phyloP scores from a whole-genome alignment of 2,329 filamentous ascomycete genomes.

The Xylaria sp. region DNA sequence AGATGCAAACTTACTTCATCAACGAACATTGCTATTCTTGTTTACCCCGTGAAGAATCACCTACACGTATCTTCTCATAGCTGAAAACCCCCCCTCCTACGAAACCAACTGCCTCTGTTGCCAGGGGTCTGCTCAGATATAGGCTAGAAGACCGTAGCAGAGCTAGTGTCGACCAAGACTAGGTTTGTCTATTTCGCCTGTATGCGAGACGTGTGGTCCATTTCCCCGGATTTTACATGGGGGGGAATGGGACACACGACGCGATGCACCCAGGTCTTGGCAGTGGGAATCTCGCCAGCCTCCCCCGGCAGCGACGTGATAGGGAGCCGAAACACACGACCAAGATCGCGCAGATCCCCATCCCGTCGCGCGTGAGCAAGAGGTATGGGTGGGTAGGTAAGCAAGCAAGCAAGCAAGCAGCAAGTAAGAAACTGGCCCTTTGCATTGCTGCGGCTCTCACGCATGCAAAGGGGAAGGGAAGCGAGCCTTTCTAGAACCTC shows the following conservation, averaged over 20 bases:
- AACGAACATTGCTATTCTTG: background rate
- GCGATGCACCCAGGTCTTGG: constrained; percentile 15
- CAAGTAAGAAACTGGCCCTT: constrained; percentile 1
- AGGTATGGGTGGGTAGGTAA: background rate
- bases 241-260: background rate
- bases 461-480: constrained; percentile 21
- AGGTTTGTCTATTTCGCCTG: background rate
- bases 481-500: constrained; percentile 38
- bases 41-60: constrained; percentile 5
- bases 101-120: background rate
- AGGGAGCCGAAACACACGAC: constrained; percentile 29
- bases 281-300: constrained; percentile 3
- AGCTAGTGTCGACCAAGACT: background rate
- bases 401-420: background rate
- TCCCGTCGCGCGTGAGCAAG: background rate
- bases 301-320: constrained; percentile 31
- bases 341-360: constrained; percentile 20
- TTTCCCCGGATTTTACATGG: constrained; percentile 40
- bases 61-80: background rate
- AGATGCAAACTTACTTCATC: background rate
- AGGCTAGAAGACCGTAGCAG: background rate
- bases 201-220: constrained; percentile 17
- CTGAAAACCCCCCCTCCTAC: background rate
- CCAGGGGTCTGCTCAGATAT: background rate
- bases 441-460: constrained; percentile 27